Evolutionary conservation across 768 basidiomycete genomes (phyloP), one percentile per base, ranked within the genome.

Genomic region (Tylopilus intermedius): DNA sequence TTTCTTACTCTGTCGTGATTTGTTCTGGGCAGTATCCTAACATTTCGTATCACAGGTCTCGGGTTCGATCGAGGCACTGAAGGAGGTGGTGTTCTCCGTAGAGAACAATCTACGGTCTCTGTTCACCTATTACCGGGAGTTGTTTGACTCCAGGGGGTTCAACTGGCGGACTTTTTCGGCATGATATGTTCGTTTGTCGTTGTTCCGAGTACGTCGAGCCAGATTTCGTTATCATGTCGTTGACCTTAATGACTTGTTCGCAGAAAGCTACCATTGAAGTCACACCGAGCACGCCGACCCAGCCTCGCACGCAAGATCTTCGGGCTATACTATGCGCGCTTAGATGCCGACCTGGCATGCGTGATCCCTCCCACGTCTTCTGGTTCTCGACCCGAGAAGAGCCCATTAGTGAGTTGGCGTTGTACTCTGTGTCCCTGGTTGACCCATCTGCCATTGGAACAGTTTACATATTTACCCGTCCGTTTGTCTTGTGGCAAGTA

Each of bases 361-460:
- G 71, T 3, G 76, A 83, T 55, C 79, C 84, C 11, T 82, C 86
- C 2, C 86, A 83, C 60, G 90, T 90, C 3, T 84, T 95, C 27
- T 99, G 94, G 93, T 92, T 98, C 70, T 96, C 89, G 29, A 96
- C 95, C 11, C 79, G 96, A 59, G 96, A 99, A 70, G 96, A 98
- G 65, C 94, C 94, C 5, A 82, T 95, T 49, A 82, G 93, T 92
- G 68, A 55, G 84, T 75, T 24, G 33, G 8, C 37, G 21, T 27
- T 33, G 27, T 45, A 11, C 15, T 9, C 27, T 6, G 10, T 22
- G 2, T 5, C 26, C 40, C 5, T 22, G 3, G 35, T 42, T 57
- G 47, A 46, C 60, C 35, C 18, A 44, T 27, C 24, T n/a, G 47
- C n/a, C 27, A 18, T 42, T 38, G 41, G 22, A 44, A 47, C 51